Conservation (phyloP, 148 eudicot species). For the Heliosperma pusillum region DNA sequence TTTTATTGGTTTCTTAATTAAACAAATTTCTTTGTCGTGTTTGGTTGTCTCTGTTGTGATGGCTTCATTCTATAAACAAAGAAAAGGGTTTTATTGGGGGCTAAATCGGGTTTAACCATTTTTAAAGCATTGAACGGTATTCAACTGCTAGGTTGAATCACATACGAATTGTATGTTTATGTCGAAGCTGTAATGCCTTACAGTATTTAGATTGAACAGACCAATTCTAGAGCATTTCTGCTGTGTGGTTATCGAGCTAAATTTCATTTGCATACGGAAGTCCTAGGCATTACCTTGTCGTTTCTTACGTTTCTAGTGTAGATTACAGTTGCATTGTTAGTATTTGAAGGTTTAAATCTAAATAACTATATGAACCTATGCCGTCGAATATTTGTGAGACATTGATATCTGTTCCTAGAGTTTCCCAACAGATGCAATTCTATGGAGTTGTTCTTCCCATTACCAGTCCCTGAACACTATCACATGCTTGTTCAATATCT, state of each 20-base stretch:
- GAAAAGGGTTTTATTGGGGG: not conserved
- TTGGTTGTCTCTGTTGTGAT: slow-evolving; percentile 16
- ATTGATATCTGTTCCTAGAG: not conserved
- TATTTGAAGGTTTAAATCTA: not conserved
- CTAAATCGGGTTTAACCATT: too few species aligned
- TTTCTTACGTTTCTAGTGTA: not conserved
- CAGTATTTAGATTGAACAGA: not conserved
- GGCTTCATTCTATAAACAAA: not conserved
- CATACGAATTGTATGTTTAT: too few species aligned
- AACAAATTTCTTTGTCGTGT: slow-evolving; percentile 2
- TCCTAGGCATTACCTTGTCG: not conserved
- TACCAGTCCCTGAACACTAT: not conserved
- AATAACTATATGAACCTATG: not conserved
- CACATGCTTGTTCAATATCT: not conserved
- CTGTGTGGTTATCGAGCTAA: not conserved
- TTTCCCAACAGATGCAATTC: not conserved
- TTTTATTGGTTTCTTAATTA: not conserved
- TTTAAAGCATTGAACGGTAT: too few species aligned
- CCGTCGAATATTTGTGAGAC: not conserved
- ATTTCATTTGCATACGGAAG: not conserved
- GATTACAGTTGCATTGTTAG: not conserved
- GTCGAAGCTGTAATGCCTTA: not conserved
- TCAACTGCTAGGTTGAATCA: too few species aligned
- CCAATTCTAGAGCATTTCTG: not conserved
- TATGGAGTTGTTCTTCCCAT: not conserved